These are phyloP conservation scores for Hypsizygus marmoreus DNA, from an alignment of 768 basidiomycete species.

Conservation along the genomic window DNA sequence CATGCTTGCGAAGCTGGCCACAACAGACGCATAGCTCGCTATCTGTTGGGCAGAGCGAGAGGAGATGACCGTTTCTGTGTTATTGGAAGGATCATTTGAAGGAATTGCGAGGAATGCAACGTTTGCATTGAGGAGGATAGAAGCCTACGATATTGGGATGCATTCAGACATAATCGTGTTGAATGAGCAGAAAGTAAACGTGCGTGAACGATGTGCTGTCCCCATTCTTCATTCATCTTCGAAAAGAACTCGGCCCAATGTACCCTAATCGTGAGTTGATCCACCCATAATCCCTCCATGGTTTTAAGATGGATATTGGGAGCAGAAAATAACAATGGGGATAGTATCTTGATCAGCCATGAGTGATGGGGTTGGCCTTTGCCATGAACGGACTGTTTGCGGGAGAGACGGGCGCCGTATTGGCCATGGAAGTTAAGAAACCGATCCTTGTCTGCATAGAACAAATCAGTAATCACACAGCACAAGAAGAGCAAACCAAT, in stretches of 20 bases:
- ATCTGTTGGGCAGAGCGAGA: conserved; percentile 33
- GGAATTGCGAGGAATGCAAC: conserved; percentile 51
- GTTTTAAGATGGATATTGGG: conserved; percentile 43
- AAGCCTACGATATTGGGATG: conserved; percentile 41
- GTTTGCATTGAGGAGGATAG: conserved; percentile 50
- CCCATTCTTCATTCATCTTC: conserved; percentile 40
- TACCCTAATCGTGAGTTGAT: conserved; percentile 36
- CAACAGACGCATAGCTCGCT: conserved; percentile 44
- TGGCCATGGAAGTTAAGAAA: conserved; percentile 48
- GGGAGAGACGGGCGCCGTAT: conserved; percentile 40
- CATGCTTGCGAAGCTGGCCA: conserved; percentile 43
- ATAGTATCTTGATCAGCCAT: conserved; percentile 32
- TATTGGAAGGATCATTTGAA: conserved; percentile 39
- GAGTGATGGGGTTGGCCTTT: conserved; percentile 25
- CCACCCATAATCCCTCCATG: conserved; percentile 50
- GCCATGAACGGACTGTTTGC: conserved; percentile 31
- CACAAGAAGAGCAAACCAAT: background rate
- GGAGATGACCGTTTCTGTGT: conserved; percentile 8
- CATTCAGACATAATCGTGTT: background rate
- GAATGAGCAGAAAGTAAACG: conserved; percentile 10
- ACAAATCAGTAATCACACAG: background rate
- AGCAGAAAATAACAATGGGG: conserved; percentile 45
- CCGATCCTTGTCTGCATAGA: conserved; percentile 14
- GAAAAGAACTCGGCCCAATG: conserved; percentile 43
- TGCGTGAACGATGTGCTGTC: conserved; percentile 46